A percentile compares a stretch with the other conserved stretches of the same genome.
These are phyloP conservation scores for Meira nashicola DNA, from an alignment of 1,284 basidiomycete genomes.

Conservation along the genomic window DNA sequence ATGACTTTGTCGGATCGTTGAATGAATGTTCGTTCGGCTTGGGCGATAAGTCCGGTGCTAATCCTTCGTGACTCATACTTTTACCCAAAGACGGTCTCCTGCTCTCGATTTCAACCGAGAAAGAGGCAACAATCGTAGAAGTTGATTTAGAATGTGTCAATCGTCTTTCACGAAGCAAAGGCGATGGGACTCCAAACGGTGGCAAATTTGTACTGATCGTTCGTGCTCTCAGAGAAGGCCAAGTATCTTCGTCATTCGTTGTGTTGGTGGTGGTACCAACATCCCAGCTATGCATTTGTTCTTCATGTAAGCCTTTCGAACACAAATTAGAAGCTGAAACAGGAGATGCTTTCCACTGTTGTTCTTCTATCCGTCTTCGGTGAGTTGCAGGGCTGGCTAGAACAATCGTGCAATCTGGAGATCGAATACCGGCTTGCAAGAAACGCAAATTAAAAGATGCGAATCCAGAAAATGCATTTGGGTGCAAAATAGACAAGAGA, in stretches of 20 bases:
- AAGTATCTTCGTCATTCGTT: not conserved
- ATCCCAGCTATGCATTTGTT: not conserved
- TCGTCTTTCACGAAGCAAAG: too few relatives aligned
- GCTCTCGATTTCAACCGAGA: not conserved
- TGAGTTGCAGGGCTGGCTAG: constrained; percentile 33
- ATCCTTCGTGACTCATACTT: constrained; percentile 15
- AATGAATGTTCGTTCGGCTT: not conserved
- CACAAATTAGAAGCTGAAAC: constrained; percentile 3
- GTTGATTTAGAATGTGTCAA: constrained; percentile 4
- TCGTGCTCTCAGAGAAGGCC: not conserved
- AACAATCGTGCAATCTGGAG: constrained; percentile 21
- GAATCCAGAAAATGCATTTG: constrained; percentile 29
- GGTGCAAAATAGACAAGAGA: not conserved
- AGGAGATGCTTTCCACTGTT: constrained; percentile 2
- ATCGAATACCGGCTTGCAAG: constrained; percentile 22
- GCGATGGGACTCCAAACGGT: too few relatives aligned
- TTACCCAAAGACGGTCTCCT: constrained; percentile 12
- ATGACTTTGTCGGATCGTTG: not conserved
- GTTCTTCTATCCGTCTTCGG: constrained; percentile 19
- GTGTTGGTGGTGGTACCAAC: not conserved
- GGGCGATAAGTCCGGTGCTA: not conserved
- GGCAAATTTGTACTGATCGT: not conserved
- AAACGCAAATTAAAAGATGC: constrained; percentile 33
- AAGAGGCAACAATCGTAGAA: not conserved
- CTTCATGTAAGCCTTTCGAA: not conserved